phyloP scores from a whole-genome alignment of 75 land plant species.

The Picea sitchensis region DNA sequence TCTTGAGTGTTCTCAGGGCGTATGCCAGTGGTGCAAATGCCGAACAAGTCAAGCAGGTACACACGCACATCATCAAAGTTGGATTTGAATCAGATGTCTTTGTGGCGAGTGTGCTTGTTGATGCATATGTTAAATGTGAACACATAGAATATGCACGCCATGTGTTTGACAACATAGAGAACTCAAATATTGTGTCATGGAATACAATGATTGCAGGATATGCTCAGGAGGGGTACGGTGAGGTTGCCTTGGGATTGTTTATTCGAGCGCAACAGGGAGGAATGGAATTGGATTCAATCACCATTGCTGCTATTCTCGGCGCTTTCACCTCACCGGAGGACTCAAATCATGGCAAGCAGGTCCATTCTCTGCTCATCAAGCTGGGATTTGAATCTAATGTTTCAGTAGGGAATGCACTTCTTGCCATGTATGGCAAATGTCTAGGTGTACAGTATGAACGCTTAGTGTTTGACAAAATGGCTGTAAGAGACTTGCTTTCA shows the following conservation, averaged over 20 bases:
- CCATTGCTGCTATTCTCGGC: too few species aligned
- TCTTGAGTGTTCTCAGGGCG: conserved; percentile 49
- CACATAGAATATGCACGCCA: too few species aligned
- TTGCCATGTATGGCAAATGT: conserved; percentile 70
- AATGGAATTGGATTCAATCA: too few species aligned
- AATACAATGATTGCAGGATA: too few species aligned
- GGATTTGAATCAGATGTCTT: conserved; percentile 26
- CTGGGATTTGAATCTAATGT: conserved; percentile 32
- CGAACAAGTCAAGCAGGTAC: conserved; percentile 1
- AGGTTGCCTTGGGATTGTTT: too few species aligned
- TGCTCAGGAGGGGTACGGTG: too few species aligned
- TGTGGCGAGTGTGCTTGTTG: conserved; percentile 37
- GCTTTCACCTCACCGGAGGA: conserved; percentile 18
- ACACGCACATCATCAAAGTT: conserved; percentile 13
- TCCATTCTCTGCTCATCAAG: conserved; percentile 32
- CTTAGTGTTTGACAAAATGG: conserved; percentile 28
- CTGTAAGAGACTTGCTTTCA: conserved; percentile 26
- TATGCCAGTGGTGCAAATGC: conserved; percentile 2
- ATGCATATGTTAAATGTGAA: conserved; percentile 38
- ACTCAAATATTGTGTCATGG: conserved; percentile 16
- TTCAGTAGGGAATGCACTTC: conserved; percentile 45
- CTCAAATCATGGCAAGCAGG: conserved; percentile 30
- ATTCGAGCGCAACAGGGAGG: too few species aligned
- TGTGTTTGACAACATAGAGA: conserved; percentile 15
- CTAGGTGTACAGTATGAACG: conserved; percentile 14